Percentiles rank a stretch among this genome's conserved stretches.
Conservation (phyloP, 179 eudicot genomes). For the Spergularia azorica region DNA sequence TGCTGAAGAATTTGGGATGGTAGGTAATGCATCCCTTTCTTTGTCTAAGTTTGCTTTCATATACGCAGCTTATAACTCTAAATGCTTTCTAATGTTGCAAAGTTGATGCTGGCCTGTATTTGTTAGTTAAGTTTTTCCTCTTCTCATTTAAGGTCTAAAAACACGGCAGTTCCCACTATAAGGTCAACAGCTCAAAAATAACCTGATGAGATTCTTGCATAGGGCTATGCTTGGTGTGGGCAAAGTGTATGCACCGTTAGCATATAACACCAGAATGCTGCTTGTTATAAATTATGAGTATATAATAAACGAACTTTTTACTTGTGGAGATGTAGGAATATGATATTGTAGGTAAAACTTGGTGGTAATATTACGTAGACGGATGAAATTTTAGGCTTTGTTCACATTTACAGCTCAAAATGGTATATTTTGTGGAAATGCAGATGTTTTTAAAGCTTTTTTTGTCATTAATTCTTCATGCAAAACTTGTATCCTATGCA, state of each 20-base stretch:
- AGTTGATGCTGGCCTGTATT: neutral
- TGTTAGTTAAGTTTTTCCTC: neutral
- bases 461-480: neutral
- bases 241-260: too few species aligned
- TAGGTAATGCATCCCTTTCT: conserved; percentile 40
- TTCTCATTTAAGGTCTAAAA: neutral
- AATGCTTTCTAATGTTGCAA: conserved; percentile 12
- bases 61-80: neutral
- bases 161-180: neutral
- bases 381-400: neutral
- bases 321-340: neutral
- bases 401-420: neutral
- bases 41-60: neutral
- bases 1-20: conserved; percentile 99
- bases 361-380: conserved; percentile 1
- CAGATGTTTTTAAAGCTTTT: neutral
- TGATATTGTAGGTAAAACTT: neutral
- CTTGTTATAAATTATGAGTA: neutral
- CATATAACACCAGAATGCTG: neutral
- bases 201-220: neutral
- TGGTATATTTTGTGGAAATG: neutral
- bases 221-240: neutral
- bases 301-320: neutral
- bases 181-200: too few species aligned
- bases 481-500: neutral